Evolutionary conservation across 495 filamentous ascomycete species (phyloP).

Genomic region (Talaromyces wortmannii): DNA sequence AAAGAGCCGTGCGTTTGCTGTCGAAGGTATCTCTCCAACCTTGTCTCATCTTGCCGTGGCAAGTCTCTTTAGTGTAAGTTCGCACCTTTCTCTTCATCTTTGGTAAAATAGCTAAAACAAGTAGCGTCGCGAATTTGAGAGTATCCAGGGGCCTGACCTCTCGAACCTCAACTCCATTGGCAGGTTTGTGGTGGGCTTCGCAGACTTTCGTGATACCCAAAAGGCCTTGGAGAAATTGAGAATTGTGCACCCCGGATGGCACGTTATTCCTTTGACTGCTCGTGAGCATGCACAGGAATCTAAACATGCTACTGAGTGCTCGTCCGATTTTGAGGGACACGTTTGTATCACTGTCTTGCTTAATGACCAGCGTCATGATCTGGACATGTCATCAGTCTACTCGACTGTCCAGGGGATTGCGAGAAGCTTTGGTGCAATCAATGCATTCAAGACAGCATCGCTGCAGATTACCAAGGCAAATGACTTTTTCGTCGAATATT

Average conservation of each 20-base stretch:
- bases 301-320: conserved; percentile 20
- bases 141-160: conserved; percentile 21
- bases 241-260: conserved; percentile 39
- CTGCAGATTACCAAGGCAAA: conserved; percentile 21
- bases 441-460: conserved; percentile 34
- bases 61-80: conserved; percentile 25
- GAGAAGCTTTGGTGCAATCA: conserved; percentile 46
- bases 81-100: not conserved
- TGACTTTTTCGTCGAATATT: conserved; percentile 46
- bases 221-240: conserved; percentile 37
- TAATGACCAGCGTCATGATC: conserved; percentile 12
- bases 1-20: conserved; percentile 17
- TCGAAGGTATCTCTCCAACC: conserved; percentile 21
- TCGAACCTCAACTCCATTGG: conserved; percentile 23
- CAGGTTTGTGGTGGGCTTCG: conserved; percentile 47
- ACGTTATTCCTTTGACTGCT: conserved; percentile 39
- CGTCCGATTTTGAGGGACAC: conserved; percentile 28
- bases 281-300: conserved; percentile 24
- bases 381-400: conserved; percentile 13
- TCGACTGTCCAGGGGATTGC: conserved; percentile 37
- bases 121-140: conserved; percentile 27
- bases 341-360: conserved; percentile 18
- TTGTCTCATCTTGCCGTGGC: conserved; percentile 22
- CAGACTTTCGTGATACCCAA: conserved; percentile 51
- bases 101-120: conserved; percentile 2